A percentile compares a stretch with the other conserved stretches of the same genome.
Evolutionary conservation across 1,284 basidiomycete species (phyloP).

Genomic region (Puccinia horiana): DNA sequence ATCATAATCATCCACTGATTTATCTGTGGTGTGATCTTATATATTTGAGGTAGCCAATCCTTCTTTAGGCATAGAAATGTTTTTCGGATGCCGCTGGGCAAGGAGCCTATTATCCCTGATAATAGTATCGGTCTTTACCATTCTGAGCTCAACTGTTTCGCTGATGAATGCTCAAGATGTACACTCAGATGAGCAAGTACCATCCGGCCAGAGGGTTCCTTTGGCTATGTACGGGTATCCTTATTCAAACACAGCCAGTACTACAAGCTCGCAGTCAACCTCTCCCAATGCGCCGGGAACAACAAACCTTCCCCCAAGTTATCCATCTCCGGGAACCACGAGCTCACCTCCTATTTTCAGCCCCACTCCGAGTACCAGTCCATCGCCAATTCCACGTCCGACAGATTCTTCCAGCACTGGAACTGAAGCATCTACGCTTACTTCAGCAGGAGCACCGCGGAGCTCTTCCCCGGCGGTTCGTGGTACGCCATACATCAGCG

Average conservation of each 20-base stretch:
- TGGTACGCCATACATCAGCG: not conserved
- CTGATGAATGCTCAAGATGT: not conserved
- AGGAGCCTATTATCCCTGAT: not conserved
- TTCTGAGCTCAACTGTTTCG: not conserved
- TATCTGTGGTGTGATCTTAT: too few species aligned
- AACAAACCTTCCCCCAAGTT: not conserved
- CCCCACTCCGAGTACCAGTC: not conserved
- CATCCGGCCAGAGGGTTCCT: not conserved
- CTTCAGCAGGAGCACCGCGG: not conserved
- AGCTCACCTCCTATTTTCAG: not conserved
- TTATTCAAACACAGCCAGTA: not conserved
- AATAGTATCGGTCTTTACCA: not conserved
- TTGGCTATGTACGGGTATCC: not conserved
- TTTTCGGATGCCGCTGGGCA: not conserved
- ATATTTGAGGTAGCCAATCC: too few species aligned
- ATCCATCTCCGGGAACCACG: not conserved
- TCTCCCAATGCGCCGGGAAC: too few species aligned
- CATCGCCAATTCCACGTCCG: not conserved
- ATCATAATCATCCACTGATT: too few species aligned
- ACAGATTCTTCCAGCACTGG: not conserved
- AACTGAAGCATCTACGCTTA: not conserved
- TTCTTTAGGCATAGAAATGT: too few species aligned
- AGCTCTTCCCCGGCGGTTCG: not conserved
- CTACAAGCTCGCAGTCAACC: not conserved
- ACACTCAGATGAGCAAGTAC: not conserved